Conservation (phyloP, 768 basidiomycete genomes). For the Lenzites betulinus region DNA sequence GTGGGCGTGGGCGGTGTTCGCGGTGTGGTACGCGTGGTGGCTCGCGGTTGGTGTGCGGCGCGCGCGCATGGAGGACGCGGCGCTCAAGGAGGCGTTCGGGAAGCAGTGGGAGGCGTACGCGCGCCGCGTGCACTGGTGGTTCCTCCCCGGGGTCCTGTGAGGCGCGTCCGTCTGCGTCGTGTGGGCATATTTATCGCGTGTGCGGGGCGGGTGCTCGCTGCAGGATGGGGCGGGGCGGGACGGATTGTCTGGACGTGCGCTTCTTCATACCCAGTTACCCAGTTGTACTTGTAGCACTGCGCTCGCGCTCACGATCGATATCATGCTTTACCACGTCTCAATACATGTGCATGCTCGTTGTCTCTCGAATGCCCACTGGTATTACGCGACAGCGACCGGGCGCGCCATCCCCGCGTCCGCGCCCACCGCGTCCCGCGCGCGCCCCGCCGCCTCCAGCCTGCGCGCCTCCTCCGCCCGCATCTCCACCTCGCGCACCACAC, state of each 20-base stretch:
- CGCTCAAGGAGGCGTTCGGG: slow-evolving; percentile 21
- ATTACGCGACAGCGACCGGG: slow-evolving; percentile 21
- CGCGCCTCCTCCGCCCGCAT: slow-evolving; percentile 51
- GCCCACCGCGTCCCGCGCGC: background rate
- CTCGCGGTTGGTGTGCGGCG: slow-evolving; percentile 16
- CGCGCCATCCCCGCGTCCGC: background rate
- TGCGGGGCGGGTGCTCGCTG: too few species aligned
- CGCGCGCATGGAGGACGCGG: slow-evolving; percentile 24
- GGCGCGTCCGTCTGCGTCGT: background rate
- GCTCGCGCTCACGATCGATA: background rate
- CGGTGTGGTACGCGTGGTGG: slow-evolving; percentile 22
- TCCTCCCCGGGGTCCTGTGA: slow-evolving; percentile 21
- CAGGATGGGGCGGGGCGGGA: too few species aligned
- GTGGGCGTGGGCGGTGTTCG: slow-evolving; percentile 18
- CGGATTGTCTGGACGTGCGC: background rate
- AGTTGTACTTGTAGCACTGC: background rate
- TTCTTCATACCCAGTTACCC: slow-evolving; percentile 1
- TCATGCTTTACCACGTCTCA: too few species aligned
- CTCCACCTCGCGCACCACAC: slow-evolving; percentile 47
- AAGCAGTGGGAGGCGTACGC: slow-evolving; percentile 28
- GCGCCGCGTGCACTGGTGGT: slow-evolving; percentile 21
- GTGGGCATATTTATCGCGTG: background rate
- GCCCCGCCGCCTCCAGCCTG: slow-evolving; percentile 34
- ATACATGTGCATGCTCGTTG: too few species aligned
- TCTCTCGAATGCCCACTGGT: too few species aligned